Conservation (phyloP, 192 early-diverging fungal genomes). For the Cladochytrium replicatum region DNA sequence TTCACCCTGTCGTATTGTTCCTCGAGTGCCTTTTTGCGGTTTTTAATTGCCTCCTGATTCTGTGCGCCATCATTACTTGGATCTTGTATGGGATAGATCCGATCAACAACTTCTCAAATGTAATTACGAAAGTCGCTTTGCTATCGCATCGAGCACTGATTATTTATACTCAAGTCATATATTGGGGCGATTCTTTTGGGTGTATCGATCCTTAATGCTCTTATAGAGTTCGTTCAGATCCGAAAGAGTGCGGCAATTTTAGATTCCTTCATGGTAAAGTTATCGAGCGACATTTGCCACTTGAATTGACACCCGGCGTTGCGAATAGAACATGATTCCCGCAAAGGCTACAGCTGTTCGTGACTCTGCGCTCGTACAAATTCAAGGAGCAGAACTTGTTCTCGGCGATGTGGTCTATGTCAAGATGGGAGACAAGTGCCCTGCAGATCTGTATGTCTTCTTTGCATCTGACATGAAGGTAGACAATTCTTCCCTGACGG, state of each 20-base stretch:
- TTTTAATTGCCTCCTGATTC: conserved; percentile 84
- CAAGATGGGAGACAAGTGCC: conserved; percentile 88
- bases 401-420: conserved; percentile 82
- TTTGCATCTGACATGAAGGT: conserved; percentile 80
- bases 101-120: conserved; percentile 63
- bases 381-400: conserved; percentile 66
- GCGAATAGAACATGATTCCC: conserved; percentile 72
- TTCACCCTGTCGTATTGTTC: conserved; percentile 64
- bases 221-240: conserved; percentile 86
- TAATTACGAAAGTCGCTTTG: conserved; percentile 27
- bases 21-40: conserved; percentile 61
- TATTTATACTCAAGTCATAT: conserved; percentile 75
- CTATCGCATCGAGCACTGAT: not conserved
- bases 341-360: conserved; percentile 71
- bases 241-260: conserved; percentile 83
- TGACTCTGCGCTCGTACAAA: conserved; percentile 57
- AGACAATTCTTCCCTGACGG: conserved; percentile 94
- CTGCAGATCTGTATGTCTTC: conserved; percentile 82
- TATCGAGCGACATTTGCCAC: too few species aligned
- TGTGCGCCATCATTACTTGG: conserved; percentile 72
- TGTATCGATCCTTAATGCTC: conserved; percentile 84
- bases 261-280: conserved; percentile 69
- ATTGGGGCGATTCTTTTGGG: conserved; percentile 79
- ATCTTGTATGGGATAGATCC: conserved; percentile 72
- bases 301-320: too few species aligned